Conservation (phyloP, 495 filamentous ascomycete genomes). For the Lichina pygmaea region DNA sequence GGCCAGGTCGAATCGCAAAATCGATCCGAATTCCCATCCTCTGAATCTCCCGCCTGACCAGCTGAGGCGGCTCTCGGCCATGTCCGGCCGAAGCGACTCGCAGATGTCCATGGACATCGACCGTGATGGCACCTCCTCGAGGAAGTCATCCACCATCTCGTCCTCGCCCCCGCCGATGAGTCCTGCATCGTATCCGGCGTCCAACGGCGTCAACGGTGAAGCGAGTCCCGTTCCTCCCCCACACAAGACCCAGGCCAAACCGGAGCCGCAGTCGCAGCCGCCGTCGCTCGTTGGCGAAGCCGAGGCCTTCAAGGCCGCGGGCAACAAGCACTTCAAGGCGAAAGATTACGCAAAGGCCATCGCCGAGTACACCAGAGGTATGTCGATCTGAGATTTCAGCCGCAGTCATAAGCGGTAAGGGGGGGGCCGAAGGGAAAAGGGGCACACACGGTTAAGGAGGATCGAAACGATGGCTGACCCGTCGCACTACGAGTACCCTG, state of each 20-base stretch:
- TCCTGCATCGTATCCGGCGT: conserved; percentile 6
- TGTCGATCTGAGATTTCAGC: neutral
- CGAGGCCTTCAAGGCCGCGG: conserved; percentile 69
- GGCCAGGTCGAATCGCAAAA: neutral
- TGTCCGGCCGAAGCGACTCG: conserved; percentile 37
- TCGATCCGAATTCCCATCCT: conserved; percentile 47
- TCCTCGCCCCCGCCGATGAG: conserved; percentile 6
- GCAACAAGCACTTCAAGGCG: conserved; percentile 91
- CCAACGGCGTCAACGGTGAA: conserved; percentile 26
- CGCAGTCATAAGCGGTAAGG: too few species aligned
- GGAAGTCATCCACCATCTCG: conserved; percentile 18
- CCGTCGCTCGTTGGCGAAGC: conserved; percentile 34
- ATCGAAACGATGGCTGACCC: neutral
- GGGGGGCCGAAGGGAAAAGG: neutral
- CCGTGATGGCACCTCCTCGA: conserved; percentile 23
- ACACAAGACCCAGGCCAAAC: conserved; percentile 27
- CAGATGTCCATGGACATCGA: conserved; percentile 54
- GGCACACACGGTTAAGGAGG: neutral
- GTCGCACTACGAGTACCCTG: neutral
- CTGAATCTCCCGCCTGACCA: conserved; percentile 72
- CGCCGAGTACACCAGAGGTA: conserved; percentile 85
- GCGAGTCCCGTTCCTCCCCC: conserved; percentile 54
- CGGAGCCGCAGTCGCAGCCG: conserved; percentile 16
- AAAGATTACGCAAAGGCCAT: conserved; percentile 66
- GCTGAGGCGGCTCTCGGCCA: conserved; percentile 41